Conservation (phyloP, 1,284 basidiomycete species). For the Ganoderma lucidum region DNA sequence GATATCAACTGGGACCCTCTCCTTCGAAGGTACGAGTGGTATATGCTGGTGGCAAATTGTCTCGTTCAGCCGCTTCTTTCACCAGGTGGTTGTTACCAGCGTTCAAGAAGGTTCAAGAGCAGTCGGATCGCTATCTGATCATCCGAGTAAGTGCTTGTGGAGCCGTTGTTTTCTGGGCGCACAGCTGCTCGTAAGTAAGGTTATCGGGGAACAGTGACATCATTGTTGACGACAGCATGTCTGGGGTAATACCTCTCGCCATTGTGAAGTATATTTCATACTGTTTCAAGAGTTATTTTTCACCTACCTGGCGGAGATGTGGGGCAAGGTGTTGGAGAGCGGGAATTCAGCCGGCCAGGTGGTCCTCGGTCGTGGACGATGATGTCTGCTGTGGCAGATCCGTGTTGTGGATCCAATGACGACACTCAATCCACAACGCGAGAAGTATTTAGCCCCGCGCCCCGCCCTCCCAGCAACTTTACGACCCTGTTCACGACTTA, state of each 20-base stretch:
- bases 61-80: too few species aligned
- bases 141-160: too few species aligned
- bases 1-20: too few species aligned
- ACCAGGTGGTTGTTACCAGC: background rate
- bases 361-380: background rate
- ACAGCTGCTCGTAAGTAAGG: background rate
- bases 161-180: background rate
- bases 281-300: background rate
- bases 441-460: background rate
- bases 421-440: constrained; percentile 12
- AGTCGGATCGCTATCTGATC: background rate
- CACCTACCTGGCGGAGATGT: too few species aligned
- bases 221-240: background rate
- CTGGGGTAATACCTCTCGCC: background rate
- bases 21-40: too few species aligned
- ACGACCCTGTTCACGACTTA: background rate
- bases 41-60: too few species aligned
- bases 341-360: background rate
- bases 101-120: too few species aligned
- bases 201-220: background rate
- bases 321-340: background rate
- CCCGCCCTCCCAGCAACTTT: background rate
- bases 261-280: too few species aligned
- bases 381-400: background rate
- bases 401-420: constrained; percentile 10